A percentile compares a stretch with the other conserved stretches of the same genome.
Conservation (phyloP, 441 rosid genomes). For the Viola pubescens region DNA sequence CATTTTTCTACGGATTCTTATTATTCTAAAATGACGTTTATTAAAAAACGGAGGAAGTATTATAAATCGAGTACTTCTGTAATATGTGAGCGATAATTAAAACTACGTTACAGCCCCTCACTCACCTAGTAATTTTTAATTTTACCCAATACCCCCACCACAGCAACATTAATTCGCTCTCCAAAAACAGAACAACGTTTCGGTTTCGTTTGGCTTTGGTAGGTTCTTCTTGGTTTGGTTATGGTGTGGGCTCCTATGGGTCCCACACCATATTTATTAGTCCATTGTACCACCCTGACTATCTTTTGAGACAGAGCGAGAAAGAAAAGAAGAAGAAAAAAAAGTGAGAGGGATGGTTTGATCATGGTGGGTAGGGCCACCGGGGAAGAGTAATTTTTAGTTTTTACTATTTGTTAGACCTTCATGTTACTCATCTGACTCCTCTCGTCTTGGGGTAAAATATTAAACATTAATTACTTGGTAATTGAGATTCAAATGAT, state of each 20-base stretch:
- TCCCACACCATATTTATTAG: too few species aligned
- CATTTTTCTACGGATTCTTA: too few species aligned
- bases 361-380: conserved; percentile 9
- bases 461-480: too few species aligned
- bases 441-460: too few species aligned
- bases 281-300: too few species aligned
- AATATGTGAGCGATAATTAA: too few species aligned
- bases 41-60: too few species aligned
- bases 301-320: neutral
- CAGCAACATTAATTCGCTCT: neutral
- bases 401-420: neutral
- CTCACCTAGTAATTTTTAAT: neutral
- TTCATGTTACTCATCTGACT: too few species aligned
- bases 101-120: neutral
- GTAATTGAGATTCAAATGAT: too few species aligned
- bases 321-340: neutral
- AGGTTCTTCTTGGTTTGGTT: neutral
- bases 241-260: conserved; percentile 6
- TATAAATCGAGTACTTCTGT: too few species aligned
- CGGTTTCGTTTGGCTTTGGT: neutral
- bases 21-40: too few species aligned
- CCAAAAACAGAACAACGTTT: conserved; percentile 1
- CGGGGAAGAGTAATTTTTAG: neutral
- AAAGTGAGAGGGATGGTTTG: neutral
- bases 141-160: too few species aligned